A percentile compares a stretch with the other conserved stretches of the same genome.
Conservation (phyloP, 2,329 filamentous ascomycete species). For the Cytospora chrysosperma region DNA sequence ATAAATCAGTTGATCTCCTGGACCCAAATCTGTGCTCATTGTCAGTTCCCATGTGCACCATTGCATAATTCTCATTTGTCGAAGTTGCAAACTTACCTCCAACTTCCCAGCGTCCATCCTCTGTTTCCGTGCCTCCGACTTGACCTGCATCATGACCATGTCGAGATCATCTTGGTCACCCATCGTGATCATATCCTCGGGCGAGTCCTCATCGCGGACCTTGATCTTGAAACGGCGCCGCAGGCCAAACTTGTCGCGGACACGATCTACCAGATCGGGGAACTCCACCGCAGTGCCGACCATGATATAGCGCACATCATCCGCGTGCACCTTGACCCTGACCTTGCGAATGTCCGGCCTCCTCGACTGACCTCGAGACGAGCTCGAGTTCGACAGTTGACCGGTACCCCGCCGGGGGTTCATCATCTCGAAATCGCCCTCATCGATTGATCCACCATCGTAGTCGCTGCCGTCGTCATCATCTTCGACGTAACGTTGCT, state of each 20-base stretch:
- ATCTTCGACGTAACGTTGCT: constrained; percentile 66
- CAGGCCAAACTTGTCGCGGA: constrained; percentile 84
- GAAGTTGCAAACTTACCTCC: constrained; percentile 83
- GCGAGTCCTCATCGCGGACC: constrained; percentile 74
- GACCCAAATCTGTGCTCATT: constrained; percentile 33
- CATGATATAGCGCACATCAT: constrained; percentile 92
- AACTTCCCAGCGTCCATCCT: constrained; percentile 84
- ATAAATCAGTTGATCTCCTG: constrained; percentile 31
- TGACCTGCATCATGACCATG: constrained; percentile 73
- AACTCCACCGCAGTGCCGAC: constrained; percentile 72
- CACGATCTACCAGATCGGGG: constrained; percentile 71
- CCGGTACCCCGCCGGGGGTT: constrained; percentile 46
- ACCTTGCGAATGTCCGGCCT: constrained; percentile 72
- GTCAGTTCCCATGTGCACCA: constrained; percentile 26
- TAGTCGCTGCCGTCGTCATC: constrained; percentile 75
- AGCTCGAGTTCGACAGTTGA: constrained; percentile 44
- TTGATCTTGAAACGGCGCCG: constrained; percentile 82
- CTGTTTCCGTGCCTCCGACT: constrained; percentile 68
- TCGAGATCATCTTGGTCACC: constrained; percentile 95
- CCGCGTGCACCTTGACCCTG: constrained; percentile 86
- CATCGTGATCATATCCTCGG: constrained; percentile 93
- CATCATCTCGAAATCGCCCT: constrained; percentile 79
- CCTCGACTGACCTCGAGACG: constrained; percentile 54
- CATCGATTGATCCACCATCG: constrained; percentile 68
- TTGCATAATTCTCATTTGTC: too few species aligned